Conservation (phyloP, 345 rosid species). For the Citrus mangshanensis region DNA sequence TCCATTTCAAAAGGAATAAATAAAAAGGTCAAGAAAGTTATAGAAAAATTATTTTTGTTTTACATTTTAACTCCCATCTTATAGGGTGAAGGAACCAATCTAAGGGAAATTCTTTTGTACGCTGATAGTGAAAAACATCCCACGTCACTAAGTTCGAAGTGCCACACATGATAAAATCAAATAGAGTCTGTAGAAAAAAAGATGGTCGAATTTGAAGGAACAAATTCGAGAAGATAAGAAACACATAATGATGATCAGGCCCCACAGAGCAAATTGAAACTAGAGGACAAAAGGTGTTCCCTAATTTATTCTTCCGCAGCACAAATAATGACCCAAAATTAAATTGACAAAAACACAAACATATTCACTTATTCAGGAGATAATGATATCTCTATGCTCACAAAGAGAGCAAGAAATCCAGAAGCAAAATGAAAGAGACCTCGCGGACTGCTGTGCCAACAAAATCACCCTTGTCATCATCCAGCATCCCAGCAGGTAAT, state of each 20-base stretch:
- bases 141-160: not conserved
- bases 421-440: constrained; percentile 35
- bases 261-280: not conserved
- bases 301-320: not conserved
- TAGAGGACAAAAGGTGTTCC: not conserved
- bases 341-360: not conserved
- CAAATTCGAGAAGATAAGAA: not conserved
- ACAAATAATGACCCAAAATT: not conserved
- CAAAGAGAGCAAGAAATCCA: not conserved
- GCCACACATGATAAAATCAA: not conserved
- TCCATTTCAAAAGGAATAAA: not conserved
- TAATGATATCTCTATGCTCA: not conserved
- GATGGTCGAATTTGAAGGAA: not conserved
- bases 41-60: not conserved
- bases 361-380: not conserved
- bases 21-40: not conserved
- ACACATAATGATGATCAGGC: not conserved
- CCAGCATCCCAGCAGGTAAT: constrained; percentile 96
- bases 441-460: constrained; percentile 93
- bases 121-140: not conserved
- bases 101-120: not conserved
- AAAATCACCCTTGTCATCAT: constrained; percentile 80
- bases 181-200: not conserved
- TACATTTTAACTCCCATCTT: not conserved
- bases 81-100: not conserved